Conservation (phyloP, 495 filamentous ascomycete species). For the Xylaria castorea region DNA sequence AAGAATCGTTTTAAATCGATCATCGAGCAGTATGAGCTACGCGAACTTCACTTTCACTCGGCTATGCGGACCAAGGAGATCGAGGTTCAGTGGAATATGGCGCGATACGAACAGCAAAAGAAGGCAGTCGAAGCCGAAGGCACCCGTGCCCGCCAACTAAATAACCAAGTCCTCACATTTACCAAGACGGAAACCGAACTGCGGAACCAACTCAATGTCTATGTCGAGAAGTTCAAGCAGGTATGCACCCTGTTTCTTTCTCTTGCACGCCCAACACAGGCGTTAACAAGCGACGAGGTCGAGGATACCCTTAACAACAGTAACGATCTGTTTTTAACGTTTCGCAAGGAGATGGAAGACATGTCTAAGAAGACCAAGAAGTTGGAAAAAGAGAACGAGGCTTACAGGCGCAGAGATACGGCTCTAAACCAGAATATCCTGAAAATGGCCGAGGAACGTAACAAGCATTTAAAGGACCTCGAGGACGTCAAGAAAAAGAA, state of each 20-base stretch:
- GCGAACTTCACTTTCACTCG: slow-evolving; percentile 89
- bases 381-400: slow-evolving; percentile 94
- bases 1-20: slow-evolving; percentile 90
- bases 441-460: slow-evolving; percentile 97
- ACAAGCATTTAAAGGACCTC: slow-evolving; percentile 77
- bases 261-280: slow-evolving; percentile 35
- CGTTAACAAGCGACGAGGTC: slow-evolving; percentile 67
- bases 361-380: slow-evolving; percentile 99
- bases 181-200: slow-evolving; percentile 95
- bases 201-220: slow-evolving; percentile 94
- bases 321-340: slow-evolving; percentile 97
- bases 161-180: slow-evolving; percentile 91
- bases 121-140: slow-evolving; percentile 84
- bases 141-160: slow-evolving; percentile 79
- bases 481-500: slow-evolving; percentile 86
- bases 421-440: slow-evolving; percentile 93
- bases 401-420: slow-evolving; percentile 89
- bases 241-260: slow-evolving; percentile 61
- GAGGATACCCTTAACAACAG: slow-evolving; percentile 99
- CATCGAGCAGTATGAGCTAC: slow-evolving; percentile 92
- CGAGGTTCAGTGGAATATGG: slow-evolving; percentile 91
- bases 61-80: slow-evolving; percentile 91
- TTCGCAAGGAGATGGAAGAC: slow-evolving; percentile 99
- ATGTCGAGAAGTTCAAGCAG: slow-evolving; percentile 99
- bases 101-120: slow-evolving; percentile 85